These are phyloP conservation scores for Pseudogymnoascus sp. DNA, from an alignment of 2,329 filamentous ascomycete genomes.

Conservation along the genomic window DNA sequence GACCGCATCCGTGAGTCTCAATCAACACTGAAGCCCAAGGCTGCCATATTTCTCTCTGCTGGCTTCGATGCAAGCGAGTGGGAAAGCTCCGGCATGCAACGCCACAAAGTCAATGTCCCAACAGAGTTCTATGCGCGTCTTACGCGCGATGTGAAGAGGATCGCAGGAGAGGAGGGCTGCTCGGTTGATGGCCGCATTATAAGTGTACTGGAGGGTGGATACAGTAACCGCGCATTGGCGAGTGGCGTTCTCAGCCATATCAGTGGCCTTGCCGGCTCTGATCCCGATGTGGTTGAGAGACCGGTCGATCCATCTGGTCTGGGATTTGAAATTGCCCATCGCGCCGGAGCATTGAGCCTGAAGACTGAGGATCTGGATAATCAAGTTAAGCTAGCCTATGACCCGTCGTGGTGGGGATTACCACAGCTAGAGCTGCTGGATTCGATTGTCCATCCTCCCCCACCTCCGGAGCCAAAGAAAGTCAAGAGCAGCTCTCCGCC, in stretches of 20 bases:
- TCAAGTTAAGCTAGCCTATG: constrained; percentile 43
- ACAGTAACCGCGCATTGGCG: constrained; percentile 83
- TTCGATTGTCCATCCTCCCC: constrained; percentile 44
- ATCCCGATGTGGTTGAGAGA: constrained; percentile 35
- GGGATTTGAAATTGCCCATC: constrained; percentile 53
- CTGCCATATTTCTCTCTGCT: constrained; percentile 88
- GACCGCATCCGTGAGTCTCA: constrained; percentile 52
- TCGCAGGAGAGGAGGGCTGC: constrained; percentile 74
- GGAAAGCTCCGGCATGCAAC: constrained; percentile 88
- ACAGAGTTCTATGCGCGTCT: constrained; percentile 94
- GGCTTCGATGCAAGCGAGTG: constrained; percentile 97
- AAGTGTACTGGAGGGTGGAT: constrained; percentile 92
- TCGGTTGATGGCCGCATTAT: constrained; percentile 78
- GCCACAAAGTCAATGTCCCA: constrained; percentile 91
- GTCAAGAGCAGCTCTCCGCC: constrained; percentile 52
- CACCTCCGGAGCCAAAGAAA: constrained; percentile 47
- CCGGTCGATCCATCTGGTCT: constrained; percentile 40
- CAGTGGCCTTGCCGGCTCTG: constrained; percentile 66
- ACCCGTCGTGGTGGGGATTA: constrained; percentile 66
- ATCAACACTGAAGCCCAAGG: constrained; percentile 61
- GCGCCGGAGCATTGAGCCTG: constrained; percentile 38
- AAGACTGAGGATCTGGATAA: background rate
- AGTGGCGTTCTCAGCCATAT: constrained; percentile 89
- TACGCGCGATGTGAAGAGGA: constrained; percentile 73
- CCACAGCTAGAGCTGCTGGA: constrained; percentile 65